Percentiles rank a stretch among this genome's conserved stretches.
These are phyloP conservation scores for Melastoma candidum DNA, from an alignment of 441 rosid genomes.

Conservation along the genomic window DNA sequence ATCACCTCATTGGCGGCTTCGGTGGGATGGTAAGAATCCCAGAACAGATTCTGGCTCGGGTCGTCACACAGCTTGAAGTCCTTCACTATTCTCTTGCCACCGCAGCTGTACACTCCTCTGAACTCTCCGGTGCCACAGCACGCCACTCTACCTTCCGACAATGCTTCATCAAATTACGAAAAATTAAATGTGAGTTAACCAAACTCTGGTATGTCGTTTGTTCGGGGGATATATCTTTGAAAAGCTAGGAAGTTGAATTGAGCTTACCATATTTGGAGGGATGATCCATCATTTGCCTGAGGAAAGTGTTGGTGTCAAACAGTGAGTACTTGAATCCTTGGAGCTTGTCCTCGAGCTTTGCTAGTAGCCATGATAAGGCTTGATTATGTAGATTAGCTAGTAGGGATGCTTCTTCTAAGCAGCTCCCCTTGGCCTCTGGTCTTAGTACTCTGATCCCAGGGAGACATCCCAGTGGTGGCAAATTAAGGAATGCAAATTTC, in stretches of 20 bases:
- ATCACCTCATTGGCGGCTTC: conserved; percentile 25
- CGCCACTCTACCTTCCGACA: conserved; percentile 19
- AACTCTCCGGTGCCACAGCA: conserved; percentile 29
- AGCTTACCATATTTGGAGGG: conserved; percentile 27
- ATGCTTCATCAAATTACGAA: conserved; percentile 18
- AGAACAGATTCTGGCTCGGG: conserved; percentile 27
- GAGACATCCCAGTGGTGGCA: conserved; percentile 23
- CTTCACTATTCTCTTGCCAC: conserved; percentile 11
- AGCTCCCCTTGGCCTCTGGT: conserved; percentile 17
- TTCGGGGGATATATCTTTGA: not conserved
- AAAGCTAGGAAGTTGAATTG: not conserved
- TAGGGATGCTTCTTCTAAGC: conserved; percentile 13
- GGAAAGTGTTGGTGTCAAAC: conserved; percentile 18
- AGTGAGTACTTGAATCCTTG: conserved; percentile 22
- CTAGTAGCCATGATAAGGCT: too few relatives aligned
- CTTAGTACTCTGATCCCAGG: conserved; percentile 18
- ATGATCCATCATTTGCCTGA: conserved; percentile 14
- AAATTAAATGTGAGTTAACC: not conserved
- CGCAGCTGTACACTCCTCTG: conserved; percentile 24
- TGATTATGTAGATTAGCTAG: conserved; percentile 23
- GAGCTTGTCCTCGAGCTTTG: conserved; percentile 11
- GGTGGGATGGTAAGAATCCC: conserved; percentile 23
- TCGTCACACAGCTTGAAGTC: conserved; percentile 24
- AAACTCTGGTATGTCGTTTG: not conserved
- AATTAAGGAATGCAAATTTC: conserved; percentile 28